Percentiles rank a stretch among this genome's conserved stretches.
Evolutionary conservation across 1,284 basidiomycete genomes (phyloP).

Genomic region (Marasmius oreades): DNA sequence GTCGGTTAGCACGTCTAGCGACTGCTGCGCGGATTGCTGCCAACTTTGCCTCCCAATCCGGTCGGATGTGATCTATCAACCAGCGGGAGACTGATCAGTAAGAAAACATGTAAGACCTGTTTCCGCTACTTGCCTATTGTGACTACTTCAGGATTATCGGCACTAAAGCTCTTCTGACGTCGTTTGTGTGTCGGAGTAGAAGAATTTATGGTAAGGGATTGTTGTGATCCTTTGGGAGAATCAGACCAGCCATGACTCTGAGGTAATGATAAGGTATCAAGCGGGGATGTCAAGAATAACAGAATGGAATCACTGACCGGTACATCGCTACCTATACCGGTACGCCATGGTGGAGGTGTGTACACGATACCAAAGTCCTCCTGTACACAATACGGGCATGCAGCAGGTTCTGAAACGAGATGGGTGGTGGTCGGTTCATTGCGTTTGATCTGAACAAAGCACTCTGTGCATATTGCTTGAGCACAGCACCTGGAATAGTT

Average conservation of each 20-base stretch:
- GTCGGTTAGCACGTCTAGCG: slow-evolving; percentile 85
- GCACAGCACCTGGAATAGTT: slow-evolving; percentile 97
- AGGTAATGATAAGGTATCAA: slow-evolving; percentile 14
- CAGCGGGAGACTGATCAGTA: slow-evolving; percentile 13
- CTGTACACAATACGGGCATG: slow-evolving; percentile 96
- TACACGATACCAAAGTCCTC: slow-evolving; percentile 96
- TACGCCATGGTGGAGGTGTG: slow-evolving; percentile 75
- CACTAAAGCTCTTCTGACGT: slow-evolving; percentile 75
- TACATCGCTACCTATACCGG: slow-evolving; percentile 70
- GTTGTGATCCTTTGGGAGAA: slow-evolving; percentile 40
- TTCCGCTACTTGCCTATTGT: slow-evolving; percentile 65
- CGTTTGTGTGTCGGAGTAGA: slow-evolving; percentile 55
- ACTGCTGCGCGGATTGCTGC: slow-evolving; percentile 87
- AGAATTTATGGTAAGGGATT: slow-evolving; percentile 29
- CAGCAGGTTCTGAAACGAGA: slow-evolving; percentile 89
- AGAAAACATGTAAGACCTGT: slow-evolving; percentile 9
- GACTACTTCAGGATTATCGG: slow-evolving; percentile 83
- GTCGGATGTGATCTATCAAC: slow-evolving; percentile 80
- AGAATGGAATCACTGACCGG: slow-evolving; percentile 39
- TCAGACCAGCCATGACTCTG: slow-evolving; percentile 47
- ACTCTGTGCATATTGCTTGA: slow-evolving; percentile 98
- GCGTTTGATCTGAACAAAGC: slow-evolving; percentile 98
- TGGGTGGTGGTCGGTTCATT: slow-evolving; percentile 91
- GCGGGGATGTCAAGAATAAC: slow-evolving; percentile 1
- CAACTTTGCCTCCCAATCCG: slow-evolving; percentile 93